phyloP scores from a whole-genome alignment of 164 flowering plant species.

The Chloranthus sessilifolius region DNA sequence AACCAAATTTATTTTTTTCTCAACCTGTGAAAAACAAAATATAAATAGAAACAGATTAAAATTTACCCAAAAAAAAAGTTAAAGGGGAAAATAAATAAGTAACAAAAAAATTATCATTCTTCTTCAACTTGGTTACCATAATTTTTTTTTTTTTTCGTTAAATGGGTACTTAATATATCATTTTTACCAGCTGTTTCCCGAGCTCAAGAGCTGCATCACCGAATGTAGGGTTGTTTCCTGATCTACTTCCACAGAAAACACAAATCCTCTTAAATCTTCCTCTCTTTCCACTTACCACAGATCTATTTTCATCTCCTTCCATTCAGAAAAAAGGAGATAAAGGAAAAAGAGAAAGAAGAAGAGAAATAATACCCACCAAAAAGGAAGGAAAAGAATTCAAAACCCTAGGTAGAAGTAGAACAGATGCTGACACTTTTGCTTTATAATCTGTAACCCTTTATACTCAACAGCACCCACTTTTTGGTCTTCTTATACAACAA shows the following conservation, averaged over 20 bases:
- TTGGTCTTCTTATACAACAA: conserved; percentile 27
- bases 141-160: too few species aligned
- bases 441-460: conserved; percentile 8
- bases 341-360: conserved; percentile 10
- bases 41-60: not conserved
- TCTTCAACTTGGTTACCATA: too few species aligned
- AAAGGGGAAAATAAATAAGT: too few species aligned
- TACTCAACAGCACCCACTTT: conserved; percentile 21
- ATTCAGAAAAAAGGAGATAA: conserved; percentile 6
- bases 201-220: conserved; percentile 68
- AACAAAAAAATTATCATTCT: not conserved
- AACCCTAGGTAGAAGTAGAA: conserved; percentile 2
- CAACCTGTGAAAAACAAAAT: conserved; percentile 34
- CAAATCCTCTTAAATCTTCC: conserved; percentile 53
- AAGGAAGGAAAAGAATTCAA: not conserved
- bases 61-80: too few species aligned
- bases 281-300: conserved; percentile 22
- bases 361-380: conserved; percentile 4
- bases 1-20: conserved; percentile 57
- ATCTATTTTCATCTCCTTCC: conserved; percentile 29
- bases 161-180: too few species aligned
- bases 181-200: conserved; percentile 55
- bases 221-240: conserved; percentile 52
- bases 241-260: conserved; percentile 74
- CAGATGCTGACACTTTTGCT: conserved; percentile 13